Evolutionary conservation across 129 eudicot species (phyloP), one percentile per base, ranked within the genome.

Genomic region (Tagetes erecta): DNA sequence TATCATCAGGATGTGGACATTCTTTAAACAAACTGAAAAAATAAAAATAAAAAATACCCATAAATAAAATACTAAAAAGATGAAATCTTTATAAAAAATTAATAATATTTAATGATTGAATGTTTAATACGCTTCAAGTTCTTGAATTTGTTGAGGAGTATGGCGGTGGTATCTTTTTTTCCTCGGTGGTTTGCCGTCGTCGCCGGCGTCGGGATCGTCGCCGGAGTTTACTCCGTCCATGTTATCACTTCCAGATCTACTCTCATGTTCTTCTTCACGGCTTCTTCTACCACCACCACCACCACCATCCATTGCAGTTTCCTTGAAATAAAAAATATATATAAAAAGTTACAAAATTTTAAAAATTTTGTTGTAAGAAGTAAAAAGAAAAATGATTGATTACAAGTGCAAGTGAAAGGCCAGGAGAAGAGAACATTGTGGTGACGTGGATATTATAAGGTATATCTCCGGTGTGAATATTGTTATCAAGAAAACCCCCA

Each of bases 1-100:
- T 94, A 85, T 94, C 98, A 85, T 94, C 98, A 50, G 98, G 98
- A 78, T 90, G 98, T 49, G 98, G 98, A 51, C 98, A 94, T 88
- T 90, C 98, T 79, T 93, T 93, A 69, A 93, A 93, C 39, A 93
- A 87, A 51, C 98, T 90, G 40, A 60, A 82, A 39, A 53, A 37
- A 14, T 34, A 51, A 44, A 47, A 9, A 65, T 57, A 10, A 46
- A 74, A 59, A 8, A 5, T 5, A 11, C 0, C 10, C 4, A 20
- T 76, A 35, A 70, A 55, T 30, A n/a, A 42, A 13, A 36, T 20
- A 20, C 27, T 20, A 20, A 20, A 20, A 20, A 20, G 27, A 20
- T 20, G 27, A 20, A 20, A 20, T 20, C 27, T 20, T 20, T 20
- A 20, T 20, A 20, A 20, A 8, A 8, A 8, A 11, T 9, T 2